phyloP scores from a whole-genome alignment of 2,329 filamentous ascomycete species.

The Exutisphaerella laricina region DNA sequence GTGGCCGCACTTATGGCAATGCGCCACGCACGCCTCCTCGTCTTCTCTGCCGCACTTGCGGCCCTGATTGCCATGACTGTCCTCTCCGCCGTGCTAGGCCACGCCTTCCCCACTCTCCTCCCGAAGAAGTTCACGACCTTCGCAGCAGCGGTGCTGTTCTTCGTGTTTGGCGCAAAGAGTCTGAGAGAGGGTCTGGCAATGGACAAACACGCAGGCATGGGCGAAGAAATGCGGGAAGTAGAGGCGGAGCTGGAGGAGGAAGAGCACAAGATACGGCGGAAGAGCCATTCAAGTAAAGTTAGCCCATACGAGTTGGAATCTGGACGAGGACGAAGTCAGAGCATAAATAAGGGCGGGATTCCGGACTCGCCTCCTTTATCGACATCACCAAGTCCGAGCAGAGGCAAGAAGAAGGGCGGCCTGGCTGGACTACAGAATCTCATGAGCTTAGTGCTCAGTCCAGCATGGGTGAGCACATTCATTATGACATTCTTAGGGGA shows the following conservation, averaged over 20 bases:
- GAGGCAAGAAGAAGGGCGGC: conserved; percentile 16
- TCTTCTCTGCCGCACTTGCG: conserved; percentile 91
- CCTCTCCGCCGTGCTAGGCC: conserved; percentile 84
- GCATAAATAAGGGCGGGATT: conserved; percentile 12
- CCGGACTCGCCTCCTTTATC: conserved; percentile 24
- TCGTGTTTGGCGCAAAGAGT: conserved; percentile 81
- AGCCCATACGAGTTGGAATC: conserved; percentile 50
- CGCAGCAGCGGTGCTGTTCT: conserved; percentile 76
- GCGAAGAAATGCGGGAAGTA: conserved; percentile 97
- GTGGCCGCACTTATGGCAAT: conserved; percentile 98
- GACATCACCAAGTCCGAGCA: conserved; percentile 25
- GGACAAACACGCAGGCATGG: conserved; percentile 81
- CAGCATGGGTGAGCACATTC: conserved; percentile 98
- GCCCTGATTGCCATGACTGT: conserved; percentile 90
- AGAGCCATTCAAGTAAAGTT: conserved; percentile 66
- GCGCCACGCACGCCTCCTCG: conserved; percentile 88
- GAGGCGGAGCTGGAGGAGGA: conserved; percentile 92
- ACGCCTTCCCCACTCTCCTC: conserved; percentile 83
- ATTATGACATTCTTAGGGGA: conserved; percentile 98
- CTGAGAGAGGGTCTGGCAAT: conserved; percentile 83
- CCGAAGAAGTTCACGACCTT: conserved; percentile 88
- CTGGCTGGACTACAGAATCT: conserved; percentile 71
- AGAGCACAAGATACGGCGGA: conserved; percentile 58
- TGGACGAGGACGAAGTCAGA: conserved; percentile 19
- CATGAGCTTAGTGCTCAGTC: conserved; percentile 79